A percentile compares a stretch with the other conserved stretches of the same genome.
Evolutionary conservation across 1,284 basidiomycete genomes (phyloP).

Genomic region (Blastosporella zonata): DNA sequence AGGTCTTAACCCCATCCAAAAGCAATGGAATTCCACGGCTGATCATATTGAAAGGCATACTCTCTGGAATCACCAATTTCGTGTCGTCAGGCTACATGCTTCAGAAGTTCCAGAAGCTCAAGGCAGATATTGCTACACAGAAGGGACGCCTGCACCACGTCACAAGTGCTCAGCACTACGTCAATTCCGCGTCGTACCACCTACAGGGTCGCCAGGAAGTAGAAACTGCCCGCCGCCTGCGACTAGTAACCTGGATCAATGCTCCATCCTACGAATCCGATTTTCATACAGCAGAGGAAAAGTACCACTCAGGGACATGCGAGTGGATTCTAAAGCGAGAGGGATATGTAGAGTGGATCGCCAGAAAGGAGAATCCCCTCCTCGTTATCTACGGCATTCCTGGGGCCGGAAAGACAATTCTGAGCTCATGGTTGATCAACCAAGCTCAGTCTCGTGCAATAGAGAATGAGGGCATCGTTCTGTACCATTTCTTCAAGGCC

Average conservation of each 20-base stretch:
- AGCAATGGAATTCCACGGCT: background rate
- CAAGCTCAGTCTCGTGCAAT: background rate
- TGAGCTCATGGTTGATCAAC: conserved; percentile 9
- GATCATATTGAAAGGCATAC: background rate
- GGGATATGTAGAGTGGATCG: background rate
- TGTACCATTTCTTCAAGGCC: conserved; percentile 10
- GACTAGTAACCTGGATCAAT: conserved; percentile 1
- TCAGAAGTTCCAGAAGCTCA: background rate
- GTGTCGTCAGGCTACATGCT: background rate
- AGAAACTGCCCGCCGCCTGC: background rate
- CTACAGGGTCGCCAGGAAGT: background rate
- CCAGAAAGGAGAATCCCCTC: background rate
- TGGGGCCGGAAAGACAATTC: conserved; percentile 8
- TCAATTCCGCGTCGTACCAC: background rate
- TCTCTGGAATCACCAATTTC: background rate
- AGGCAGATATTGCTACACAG: background rate
- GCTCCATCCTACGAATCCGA: conserved; percentile 6
- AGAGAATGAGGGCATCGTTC: background rate
- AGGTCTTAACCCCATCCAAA: background rate
- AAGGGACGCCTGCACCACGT: background rate
- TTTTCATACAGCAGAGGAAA: background rate
- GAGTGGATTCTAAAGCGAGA: conserved; percentile 3
- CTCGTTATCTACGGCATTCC: conserved; percentile 7
- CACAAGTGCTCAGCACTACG: background rate
- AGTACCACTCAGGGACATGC: conserved; percentile 5